Conservation (phyloP, 768 basidiomycete species). For the Pulveroboletus sp. region DNA sequence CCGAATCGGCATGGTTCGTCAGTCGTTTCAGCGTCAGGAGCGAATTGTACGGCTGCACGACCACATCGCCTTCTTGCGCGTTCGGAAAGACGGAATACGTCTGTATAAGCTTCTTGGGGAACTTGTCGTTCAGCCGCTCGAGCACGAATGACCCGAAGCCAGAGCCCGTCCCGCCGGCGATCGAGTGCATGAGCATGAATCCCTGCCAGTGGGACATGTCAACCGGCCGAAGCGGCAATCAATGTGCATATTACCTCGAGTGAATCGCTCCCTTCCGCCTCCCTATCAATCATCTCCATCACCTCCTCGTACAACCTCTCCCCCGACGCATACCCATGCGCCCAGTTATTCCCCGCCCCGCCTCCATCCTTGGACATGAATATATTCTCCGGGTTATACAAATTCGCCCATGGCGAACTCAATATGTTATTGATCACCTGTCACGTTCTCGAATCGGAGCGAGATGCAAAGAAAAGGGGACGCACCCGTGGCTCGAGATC, state of each 20-base stretch:
- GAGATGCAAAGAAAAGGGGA: constrained; percentile 1
- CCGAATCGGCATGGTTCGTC: constrained; percentile 94
- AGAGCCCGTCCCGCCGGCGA: constrained; percentile 97
- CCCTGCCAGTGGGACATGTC: constrained; percentile 58
- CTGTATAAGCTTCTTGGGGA: constrained; percentile 98
- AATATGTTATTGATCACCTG: constrained; percentile 97
- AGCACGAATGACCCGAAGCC: constrained; percentile 98
- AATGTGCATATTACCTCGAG: constrained; percentile 73
- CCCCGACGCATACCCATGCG: constrained; percentile 88
- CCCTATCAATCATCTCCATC: constrained; percentile 98
- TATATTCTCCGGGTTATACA: constrained; percentile 99
- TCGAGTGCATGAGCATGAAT: constrained; percentile 98
- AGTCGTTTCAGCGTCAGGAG: constrained; percentile 89
- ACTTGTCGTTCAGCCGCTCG: constrained; percentile 94
- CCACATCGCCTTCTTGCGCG: constrained; percentile 89
- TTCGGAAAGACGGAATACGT: constrained; percentile 99
- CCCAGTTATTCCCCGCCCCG: constrained; percentile 99
- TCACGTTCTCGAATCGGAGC: neutral
- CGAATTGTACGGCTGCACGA: constrained; percentile 98
- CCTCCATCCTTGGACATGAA: constrained; percentile 95
- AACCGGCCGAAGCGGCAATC: neutral
- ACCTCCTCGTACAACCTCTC: constrained; percentile 93
- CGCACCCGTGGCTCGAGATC: constrained; percentile 94
- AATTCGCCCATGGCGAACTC: constrained; percentile 72
- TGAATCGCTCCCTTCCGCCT: constrained; percentile 96